Percentiles rank a stretch among this genome's conserved stretches.
Evolutionary conservation across 768 basidiomycete species (phyloP).

Genomic region (Macrocybe gigantea): DNA sequence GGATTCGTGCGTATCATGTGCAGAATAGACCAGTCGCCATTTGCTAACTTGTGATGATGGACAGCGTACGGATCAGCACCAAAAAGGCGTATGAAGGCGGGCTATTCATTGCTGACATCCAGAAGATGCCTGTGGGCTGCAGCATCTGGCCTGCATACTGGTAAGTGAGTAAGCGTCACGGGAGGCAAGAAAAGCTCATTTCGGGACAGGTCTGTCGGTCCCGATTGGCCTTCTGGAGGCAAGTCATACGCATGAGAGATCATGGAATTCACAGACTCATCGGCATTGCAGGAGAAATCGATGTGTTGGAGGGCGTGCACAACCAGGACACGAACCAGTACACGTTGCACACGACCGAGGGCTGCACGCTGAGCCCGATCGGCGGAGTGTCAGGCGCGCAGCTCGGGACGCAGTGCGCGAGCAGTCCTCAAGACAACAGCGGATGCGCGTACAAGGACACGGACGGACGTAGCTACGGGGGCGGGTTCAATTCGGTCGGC

Average conservation of each 20-base stretch:
- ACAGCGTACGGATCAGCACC: constrained; percentile 62
- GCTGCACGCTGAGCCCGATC: constrained; percentile 27
- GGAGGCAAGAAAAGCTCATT: background rate
- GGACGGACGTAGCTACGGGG: constrained; percentile 31
- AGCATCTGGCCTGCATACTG: constrained; percentile 57
- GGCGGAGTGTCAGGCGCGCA: constrained; percentile 18
- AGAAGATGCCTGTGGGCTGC: constrained; percentile 65
- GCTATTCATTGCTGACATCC: constrained; percentile 71
- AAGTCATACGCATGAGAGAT: constrained; percentile 4
- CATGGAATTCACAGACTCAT: constrained; percentile 3
- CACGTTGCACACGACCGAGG: constrained; percentile 53
- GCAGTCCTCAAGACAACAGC: constrained; percentile 29
- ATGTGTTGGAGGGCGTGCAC: constrained; percentile 72
- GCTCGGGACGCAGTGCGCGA: constrained; percentile 30
- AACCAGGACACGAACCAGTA: constrained; percentile 50
- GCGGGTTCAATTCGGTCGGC: constrained; percentile 33
- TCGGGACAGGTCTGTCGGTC: constrained; percentile 29
- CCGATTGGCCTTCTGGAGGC: constrained; percentile 49
- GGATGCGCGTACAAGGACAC: constrained; percentile 47
- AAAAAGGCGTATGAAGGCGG: constrained; percentile 58
- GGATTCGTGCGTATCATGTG: constrained; percentile 34
- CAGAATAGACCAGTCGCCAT: constrained; percentile 3
- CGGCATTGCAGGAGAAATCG: constrained; percentile 46
- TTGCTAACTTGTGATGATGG: background rate
- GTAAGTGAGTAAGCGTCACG: constrained; percentile 15